Percentiles rank a stretch among this genome's conserved stretches.
These are phyloP conservation scores for Ganoderma sp. DNA, from an alignment of 1,284 basidiomycete genomes.

Conservation along the genomic window DNA sequence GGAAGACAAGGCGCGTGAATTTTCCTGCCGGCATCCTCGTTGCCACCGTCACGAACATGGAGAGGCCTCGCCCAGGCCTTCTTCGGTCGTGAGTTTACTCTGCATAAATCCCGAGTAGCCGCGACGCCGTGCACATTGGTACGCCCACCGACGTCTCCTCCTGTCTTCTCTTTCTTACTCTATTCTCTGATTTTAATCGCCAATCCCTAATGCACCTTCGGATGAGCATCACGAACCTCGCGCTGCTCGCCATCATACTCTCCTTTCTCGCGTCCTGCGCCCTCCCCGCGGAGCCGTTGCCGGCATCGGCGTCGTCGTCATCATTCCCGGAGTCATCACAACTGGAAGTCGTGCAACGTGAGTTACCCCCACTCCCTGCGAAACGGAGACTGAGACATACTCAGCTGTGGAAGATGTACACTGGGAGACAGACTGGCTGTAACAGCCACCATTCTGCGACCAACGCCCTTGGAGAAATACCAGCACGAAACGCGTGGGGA, in stretches of 20 bases:
- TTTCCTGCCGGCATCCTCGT: background rate
- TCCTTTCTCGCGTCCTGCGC: background rate
- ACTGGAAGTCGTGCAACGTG: background rate
- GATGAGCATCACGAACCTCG: background rate
- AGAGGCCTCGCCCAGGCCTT: too few relatives aligned
- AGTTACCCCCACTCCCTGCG: background rate
- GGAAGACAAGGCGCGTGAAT: background rate
- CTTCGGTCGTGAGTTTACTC: background rate
- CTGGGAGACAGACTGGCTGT: slow-evolving; percentile 1
- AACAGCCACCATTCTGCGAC: background rate
- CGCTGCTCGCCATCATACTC: background rate
- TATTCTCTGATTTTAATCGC: background rate
- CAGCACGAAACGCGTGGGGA: background rate
- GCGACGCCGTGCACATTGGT: background rate
- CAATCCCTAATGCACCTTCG: background rate
- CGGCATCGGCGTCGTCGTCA: background rate
- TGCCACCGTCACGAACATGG: background rate
- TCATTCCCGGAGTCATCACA: background rate
- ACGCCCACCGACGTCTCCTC: background rate
- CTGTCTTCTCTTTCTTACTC: background rate
- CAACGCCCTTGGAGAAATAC: background rate
- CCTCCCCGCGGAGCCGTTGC: background rate
- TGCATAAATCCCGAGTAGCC: background rate
- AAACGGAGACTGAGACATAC: background rate
- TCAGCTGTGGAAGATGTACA: background rate